Evolutionary conservation across 352 stramenopile genomes (phyloP), one percentile per base, ranked within the genome.

Genomic region (Phytophthora colocasiae): DNA sequence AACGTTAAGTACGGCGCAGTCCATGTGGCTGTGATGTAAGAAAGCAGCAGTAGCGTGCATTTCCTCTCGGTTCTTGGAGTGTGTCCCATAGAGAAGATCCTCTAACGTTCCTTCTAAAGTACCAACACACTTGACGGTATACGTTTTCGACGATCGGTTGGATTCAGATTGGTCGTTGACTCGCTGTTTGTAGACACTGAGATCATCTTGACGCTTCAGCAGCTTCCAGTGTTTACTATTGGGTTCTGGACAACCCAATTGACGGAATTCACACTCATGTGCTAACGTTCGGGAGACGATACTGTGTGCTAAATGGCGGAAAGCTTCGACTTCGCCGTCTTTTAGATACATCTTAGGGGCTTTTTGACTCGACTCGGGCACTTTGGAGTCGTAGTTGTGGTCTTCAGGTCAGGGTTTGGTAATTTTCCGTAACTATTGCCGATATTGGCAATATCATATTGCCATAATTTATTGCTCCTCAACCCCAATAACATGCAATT

Each of bases 81-180:
- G 71, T 2, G 55, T 64, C 6, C 81, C 81, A 52, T 81, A 89
- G 39, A 90, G 62, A 48, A 85, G 50, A 29, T 90, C 81, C 24
- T 89, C 79, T 6, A 90, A 50, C 2, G 66, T 70, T 10, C 81
- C 79, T 50, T 82, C 73, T 36, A 90, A 43, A 2, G 67, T 70
- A 6, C 79, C 79, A 4, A 86, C 58, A 24, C 74, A 76, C 12
- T 81, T 71, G 57, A 90, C 75, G 0, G 44, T 77, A 24, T 72
- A 73, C 34, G 56, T 55, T 14, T 64, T 71, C 14, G 55, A 50
- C n/a, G 50, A 31, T 31, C 45, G 32, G 17, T 10, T 34, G 1
- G 6, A 9, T 7, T 48, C 32, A 14, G 48, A 32, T 17, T 36
- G 27, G 8, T 19, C 31, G 32, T 15, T 38, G 14, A 3, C 36